Conservation (phyloP, 2,329 filamentous ascomycete species). For the Chalaropsis ovoidea region DNA sequence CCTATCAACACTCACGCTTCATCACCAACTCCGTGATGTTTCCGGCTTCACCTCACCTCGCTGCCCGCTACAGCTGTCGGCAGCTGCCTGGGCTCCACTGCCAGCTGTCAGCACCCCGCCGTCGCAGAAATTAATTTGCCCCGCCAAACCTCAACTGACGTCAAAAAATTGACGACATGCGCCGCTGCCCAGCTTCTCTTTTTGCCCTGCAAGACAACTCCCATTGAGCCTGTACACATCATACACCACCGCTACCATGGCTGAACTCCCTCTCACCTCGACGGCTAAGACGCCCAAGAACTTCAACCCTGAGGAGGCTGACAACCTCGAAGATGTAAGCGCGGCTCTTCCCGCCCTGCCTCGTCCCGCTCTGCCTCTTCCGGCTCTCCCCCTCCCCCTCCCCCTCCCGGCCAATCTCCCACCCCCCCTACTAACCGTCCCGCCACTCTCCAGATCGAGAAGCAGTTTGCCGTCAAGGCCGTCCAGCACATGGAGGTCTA, state of each 20-base stretch:
- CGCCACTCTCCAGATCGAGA: conserved; percentile 63
- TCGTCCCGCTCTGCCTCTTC: too few relatives aligned
- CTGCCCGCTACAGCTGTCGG: not conserved
- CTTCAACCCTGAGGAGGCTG: conserved; percentile 48
- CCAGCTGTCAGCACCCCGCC: conserved; percentile 20
- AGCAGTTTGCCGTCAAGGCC: conserved; percentile 97
- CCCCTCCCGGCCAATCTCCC: not conserved
- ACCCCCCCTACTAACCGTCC: not conserved
- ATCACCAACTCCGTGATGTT: too few relatives aligned
- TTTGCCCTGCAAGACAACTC: not conserved
- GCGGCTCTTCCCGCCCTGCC: not conserved
- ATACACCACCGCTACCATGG: conserved; percentile 17
- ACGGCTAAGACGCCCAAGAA: conserved; percentile 20
- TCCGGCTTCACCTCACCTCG: too few relatives aligned
- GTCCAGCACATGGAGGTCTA: conserved; percentile 96
- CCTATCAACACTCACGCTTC: too few relatives aligned
- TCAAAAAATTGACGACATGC: conserved; percentile 16
- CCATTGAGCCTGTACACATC: not conserved
- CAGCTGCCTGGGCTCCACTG: not conserved
- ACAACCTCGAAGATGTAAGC: conserved; percentile 49
- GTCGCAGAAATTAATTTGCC: conserved; percentile 21
- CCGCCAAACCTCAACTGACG: conserved; percentile 17
- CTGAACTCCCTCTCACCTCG: conserved; percentile 21
- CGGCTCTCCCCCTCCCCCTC: conserved; percentile 15
- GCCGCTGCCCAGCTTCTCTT: not conserved